Evolutionary conservation across 1,284 basidiomycete species (phyloP).

Genomic region (Apiotrichum akiyoshidainum): DNA sequence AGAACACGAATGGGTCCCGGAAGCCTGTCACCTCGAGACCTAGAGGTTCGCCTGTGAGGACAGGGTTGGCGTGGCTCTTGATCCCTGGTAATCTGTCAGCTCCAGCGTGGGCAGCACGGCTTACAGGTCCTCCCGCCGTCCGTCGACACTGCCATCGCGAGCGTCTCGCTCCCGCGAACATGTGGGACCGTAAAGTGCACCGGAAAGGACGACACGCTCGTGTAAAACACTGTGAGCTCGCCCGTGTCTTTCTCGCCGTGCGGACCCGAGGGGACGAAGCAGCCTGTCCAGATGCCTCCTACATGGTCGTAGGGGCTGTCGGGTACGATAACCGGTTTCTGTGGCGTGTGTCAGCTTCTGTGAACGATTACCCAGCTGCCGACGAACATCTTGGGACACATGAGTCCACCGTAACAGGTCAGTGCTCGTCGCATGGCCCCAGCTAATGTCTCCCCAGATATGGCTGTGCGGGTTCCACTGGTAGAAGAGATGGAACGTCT

Average conservation of each 20-base stretch:
- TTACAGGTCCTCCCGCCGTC: conserved; percentile 24
- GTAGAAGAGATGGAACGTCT: conserved; percentile 26
- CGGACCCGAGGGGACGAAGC: conserved; percentile 10
- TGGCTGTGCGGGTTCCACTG: conserved; percentile 25
- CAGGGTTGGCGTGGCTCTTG: conserved; percentile 18
- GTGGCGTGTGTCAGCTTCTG: neutral
- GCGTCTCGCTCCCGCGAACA: conserved; percentile 18
- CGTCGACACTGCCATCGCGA: conserved; percentile 16
- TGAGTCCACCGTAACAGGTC: conserved; percentile 24
- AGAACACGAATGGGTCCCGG: conserved; percentile 22
- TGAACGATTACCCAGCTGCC: no score
- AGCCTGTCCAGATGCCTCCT: conserved; percentile 26
- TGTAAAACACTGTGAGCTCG: conserved; percentile 14
- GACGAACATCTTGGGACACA: neutral
- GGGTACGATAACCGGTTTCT: conserved; percentile 9
- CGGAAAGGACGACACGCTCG: conserved; percentile 9
- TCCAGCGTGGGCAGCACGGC: neutral
- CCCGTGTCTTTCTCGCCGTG: neutral
- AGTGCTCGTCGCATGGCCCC: conserved; percentile 24
- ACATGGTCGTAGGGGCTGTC: conserved; percentile 18
- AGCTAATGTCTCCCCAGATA: conserved; percentile 23
- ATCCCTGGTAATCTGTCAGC: conserved; percentile 14
- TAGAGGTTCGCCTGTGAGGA: conserved; percentile 14
- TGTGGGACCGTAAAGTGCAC: conserved; percentile 14
- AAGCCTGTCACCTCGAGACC: conserved; percentile 20